These are phyloP conservation scores for Meira miltonrushii DNA, from an alignment of 1,284 basidiomycete genomes.

Conservation along the genomic window DNA sequence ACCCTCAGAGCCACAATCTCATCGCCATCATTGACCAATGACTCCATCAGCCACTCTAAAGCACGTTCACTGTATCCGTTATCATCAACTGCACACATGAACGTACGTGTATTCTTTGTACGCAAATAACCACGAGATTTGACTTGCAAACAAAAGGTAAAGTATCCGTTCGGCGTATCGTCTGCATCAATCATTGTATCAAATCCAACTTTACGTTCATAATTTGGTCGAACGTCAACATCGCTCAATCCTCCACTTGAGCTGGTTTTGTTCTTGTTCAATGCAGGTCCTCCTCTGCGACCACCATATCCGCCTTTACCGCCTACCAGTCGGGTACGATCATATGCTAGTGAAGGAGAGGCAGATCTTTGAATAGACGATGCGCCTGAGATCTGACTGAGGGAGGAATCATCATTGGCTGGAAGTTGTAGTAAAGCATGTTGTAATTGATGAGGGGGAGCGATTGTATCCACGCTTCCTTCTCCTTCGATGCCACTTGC, in stretches of 20 bases:
- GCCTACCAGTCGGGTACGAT: conserved; percentile 12
- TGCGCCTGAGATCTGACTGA: not conserved
- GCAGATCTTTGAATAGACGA: not conserved
- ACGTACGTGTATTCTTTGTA: conserved; percentile 75
- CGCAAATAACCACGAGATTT: conserved; percentile 78
- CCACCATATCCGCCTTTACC: conserved; percentile 36
- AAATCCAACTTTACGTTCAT: conserved; percentile 49
- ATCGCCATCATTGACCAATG: conserved; percentile 83
- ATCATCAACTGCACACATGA: conserved; percentile 79
- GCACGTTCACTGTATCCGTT: conserved; percentile 57
- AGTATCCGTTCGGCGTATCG: conserved; percentile 36
- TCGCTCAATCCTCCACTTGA: conserved; percentile 30
- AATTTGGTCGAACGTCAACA: conserved; percentile 25
- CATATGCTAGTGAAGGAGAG: conserved; percentile 3
- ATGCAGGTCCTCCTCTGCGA: conserved; percentile 1
- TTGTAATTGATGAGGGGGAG: not conserved
- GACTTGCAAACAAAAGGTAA: conserved; percentile 60
- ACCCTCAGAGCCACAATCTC: conserved; percentile 88
- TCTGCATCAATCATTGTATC: conserved; percentile 51
- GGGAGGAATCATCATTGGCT: not conserved
- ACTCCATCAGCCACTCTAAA: conserved; percentile 62
- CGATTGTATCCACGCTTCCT: not conserved
- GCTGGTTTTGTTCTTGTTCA: conserved; percentile 3
- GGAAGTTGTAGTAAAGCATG: not conserved
- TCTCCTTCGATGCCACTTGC: not conserved